A percentile compares a stretch with the other conserved stretches of the same genome.
These are phyloP conservation scores for Senecio squalidus DNA, from an alignment of 140 eudicot genomes.

Conservation along the genomic window DNA sequence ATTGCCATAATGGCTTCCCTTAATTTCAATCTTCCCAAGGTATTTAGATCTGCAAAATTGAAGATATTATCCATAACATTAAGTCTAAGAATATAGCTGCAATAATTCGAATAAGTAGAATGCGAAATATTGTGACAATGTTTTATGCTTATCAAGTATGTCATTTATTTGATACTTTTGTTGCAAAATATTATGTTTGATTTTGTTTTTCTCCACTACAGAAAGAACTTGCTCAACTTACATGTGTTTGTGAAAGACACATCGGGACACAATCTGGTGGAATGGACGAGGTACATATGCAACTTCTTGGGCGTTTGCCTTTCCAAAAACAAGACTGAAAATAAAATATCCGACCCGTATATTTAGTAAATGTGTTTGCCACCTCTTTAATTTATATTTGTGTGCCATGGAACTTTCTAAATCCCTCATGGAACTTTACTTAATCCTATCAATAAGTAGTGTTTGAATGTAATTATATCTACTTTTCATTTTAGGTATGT, in stretches of 20 bases:
- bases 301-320: no score
- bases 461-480: not conserved
- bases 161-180: not conserved
- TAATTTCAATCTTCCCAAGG: slow-evolving; percentile 70
- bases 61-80: no score
- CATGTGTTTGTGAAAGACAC: slow-evolving; percentile 94
- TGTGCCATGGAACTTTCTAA: no score
- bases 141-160: not conserved
- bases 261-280: slow-evolving; percentile 99
- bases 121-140: not conserved
- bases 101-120: not conserved
- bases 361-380: no score
- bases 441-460: not conserved
- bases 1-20: slow-evolving; percentile 92
- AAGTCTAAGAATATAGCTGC: not conserved
- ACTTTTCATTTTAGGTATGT: not conserved
- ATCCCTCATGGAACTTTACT: no score
- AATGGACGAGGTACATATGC: slow-evolving; percentile 80
- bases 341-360: no score
- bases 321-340: no score
- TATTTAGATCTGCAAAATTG: no score
- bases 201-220: slow-evolving; percentile 17
- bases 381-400: no score
- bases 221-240: slow-evolving; percentile 97
- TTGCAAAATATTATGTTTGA: slow-evolving; percentile 1